These are phyloP conservation scores for Polytolypa hystricis DNA, from an alignment of 2,329 filamentous ascomycete genomes.

Conservation along the genomic window DNA sequence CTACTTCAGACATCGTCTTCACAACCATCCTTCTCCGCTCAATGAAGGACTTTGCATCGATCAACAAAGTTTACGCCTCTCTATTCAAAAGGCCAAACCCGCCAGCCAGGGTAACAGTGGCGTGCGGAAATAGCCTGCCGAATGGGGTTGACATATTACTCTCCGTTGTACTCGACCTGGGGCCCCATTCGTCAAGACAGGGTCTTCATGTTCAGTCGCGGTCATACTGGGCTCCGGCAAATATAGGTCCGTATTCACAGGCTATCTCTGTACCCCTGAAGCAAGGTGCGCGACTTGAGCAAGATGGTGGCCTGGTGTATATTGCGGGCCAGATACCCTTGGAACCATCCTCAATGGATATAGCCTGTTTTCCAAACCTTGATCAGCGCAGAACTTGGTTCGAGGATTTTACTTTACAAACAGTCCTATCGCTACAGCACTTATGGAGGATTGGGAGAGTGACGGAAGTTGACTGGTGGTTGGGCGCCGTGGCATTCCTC, in stretches of 20 bases:
- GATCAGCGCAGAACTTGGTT: slow-evolving; percentile 10
- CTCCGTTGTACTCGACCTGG: slow-evolving; percentile 38
- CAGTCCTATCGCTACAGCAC: slow-evolving; percentile 71
- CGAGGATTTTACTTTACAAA: slow-evolving; percentile 44
- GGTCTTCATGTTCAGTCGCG: slow-evolving; percentile 81
- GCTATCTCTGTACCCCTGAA: slow-evolving; percentile 50
- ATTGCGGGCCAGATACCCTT: slow-evolving; percentile 90
- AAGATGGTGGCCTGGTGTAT: slow-evolving; percentile 39
- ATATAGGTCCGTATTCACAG: slow-evolving; percentile 95
- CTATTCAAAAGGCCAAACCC: slow-evolving; percentile 72
- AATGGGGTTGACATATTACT: slow-evolving; percentile 49
- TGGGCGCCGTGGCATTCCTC: slow-evolving; percentile 64
- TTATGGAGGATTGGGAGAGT: slow-evolving; percentile 70
- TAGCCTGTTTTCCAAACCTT: slow-evolving; percentile 19
- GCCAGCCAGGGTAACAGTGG: slow-evolving; percentile 72
- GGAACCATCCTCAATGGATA: slow-evolving; percentile 64
- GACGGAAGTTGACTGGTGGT: slow-evolving; percentile 63
- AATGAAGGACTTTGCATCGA: slow-evolving; percentile 65
- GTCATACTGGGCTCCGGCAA: slow-evolving; percentile 96
- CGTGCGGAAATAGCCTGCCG: slow-evolving; percentile 59
- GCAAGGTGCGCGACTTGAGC: slow-evolving; percentile 15
- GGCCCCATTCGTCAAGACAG: slow-evolving; percentile 22
- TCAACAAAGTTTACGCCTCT: slow-evolving; percentile 66
- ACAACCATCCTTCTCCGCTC: slow-evolving; percentile 58
- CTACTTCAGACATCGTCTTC: slow-evolving; percentile 34